Conservation (phyloP, 2,329 filamentous ascomycete species). For the Cladosporium sp. region DNA sequence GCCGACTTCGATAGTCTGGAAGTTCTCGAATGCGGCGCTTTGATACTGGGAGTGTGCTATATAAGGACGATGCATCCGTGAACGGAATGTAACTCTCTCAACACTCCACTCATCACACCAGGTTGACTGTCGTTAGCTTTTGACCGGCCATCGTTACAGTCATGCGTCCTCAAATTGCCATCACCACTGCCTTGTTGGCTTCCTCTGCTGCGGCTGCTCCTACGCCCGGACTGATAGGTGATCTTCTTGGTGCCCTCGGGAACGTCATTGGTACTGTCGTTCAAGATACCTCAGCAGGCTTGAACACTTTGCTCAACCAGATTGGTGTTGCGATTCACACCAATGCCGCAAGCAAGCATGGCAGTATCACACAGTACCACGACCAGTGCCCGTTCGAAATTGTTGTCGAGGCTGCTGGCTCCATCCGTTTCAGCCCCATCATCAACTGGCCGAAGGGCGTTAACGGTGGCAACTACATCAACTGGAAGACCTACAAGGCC, state of each 20-base stretch:
- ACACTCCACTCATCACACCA: not conserved
- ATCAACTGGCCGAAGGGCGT: constrained; percentile 9
- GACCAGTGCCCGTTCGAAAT: constrained; percentile 3
- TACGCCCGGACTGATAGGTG: not conserved
- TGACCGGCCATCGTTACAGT: not conserved
- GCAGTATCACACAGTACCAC: not conserved
- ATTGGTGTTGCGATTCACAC: constrained; percentile 1
- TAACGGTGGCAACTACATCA: constrained; percentile 15
- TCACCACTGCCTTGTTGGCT: constrained; percentile 2
- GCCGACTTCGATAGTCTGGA: too few species aligned
- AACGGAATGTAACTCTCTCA: not conserved
- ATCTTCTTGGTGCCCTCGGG: not conserved
- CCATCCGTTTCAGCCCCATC: not conserved
- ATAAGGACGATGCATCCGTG: too few species aligned
- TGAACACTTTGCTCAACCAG: constrained; percentile 3
- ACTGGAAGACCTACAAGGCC: constrained; percentile 22
- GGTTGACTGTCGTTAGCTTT: not conserved
- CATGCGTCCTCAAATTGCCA: constrained; percentile 3
- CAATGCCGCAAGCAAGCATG: constrained; percentile 5
- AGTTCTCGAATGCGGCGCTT: too few species aligned
- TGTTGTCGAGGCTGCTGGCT: not conserved
- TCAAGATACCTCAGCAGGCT: not conserved
- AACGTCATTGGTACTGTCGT: not conserved
- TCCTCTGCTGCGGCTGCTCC: constrained; percentile 3
- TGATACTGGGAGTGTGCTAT: too few species aligned